A percentile compares a stretch with the other conserved stretches of the same genome.
These are phyloP conservation scores for Naganishia liquefaciens DNA, from an alignment of 1,284 basidiomycete genomes.

Conservation along the genomic window DNA sequence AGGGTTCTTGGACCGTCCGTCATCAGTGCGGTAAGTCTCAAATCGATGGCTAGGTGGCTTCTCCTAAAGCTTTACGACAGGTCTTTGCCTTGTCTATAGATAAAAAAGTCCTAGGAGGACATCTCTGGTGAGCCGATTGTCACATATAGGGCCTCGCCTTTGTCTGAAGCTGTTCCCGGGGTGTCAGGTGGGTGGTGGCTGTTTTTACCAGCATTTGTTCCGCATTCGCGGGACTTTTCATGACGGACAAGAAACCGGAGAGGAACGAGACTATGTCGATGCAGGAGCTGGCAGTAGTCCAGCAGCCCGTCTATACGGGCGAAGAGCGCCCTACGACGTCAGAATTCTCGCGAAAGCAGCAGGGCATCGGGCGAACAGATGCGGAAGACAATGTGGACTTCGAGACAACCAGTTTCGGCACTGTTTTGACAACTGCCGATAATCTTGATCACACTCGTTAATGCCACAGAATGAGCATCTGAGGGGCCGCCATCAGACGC, in stretches of 20 bases:
- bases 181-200: conserved; percentile 44
- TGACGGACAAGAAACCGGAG: conserved; percentile 2
- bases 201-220: conserved; percentile 37
- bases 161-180: too few species aligned
- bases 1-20: conserved; percentile 48
- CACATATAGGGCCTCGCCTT: too few species aligned
- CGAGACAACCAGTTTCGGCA: not conserved
- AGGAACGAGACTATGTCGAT: conserved; percentile 22
- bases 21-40: conserved; percentile 41
- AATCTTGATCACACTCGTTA: not conserved
- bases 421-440: not conserved
- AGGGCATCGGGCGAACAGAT: not conserved
- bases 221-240: conserved; percentile 18
- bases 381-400: not conserved
- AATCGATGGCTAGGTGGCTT: too few species aligned
- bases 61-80: conserved; percentile 28
- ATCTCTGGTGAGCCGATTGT: conserved; percentile 42
- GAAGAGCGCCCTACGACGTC: not conserved
- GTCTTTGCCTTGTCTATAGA: conserved; percentile 49
- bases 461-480: not conserved
- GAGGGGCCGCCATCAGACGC: too few species aligned
- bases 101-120: conserved; percentile 42
- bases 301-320: not conserved
- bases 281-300: conserved; percentile 19
- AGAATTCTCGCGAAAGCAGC: not conserved